Conservation (phyloP, 164 flowering plant species). For the Aristolochia californica region DNA sequence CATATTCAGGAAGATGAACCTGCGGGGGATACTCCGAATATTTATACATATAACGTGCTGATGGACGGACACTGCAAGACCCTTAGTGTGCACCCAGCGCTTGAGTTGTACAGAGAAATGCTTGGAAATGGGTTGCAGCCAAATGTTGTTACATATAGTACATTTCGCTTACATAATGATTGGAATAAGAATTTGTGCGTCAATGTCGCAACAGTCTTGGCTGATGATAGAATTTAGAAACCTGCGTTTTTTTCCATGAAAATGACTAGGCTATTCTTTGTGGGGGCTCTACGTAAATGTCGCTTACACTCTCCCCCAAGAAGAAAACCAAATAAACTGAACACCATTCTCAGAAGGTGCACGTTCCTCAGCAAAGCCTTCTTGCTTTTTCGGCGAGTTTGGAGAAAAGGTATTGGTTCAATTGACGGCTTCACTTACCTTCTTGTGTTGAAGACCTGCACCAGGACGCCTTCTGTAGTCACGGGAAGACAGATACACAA, state of each 20-base stretch:
- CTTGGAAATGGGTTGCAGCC: conserved; percentile 31
- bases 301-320: no score
- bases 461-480: conserved; percentile 7
- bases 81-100: conserved; percentile 22
- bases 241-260: no score
- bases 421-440: conserved; percentile 30
- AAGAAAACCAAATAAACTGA: no score
- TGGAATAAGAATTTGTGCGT: no score
- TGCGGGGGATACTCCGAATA: conserved; percentile 41
- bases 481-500: conserved; percentile 28
- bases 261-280: no score
- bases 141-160: conserved; percentile 47
- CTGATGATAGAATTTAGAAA: no score
- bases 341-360: no score
- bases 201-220: no score
- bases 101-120: conserved; percentile 43
- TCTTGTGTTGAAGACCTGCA: conserved; percentile 28
- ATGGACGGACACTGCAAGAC: conserved; percentile 60
- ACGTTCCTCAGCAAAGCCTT: not conserved
- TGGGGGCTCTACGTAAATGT: no score
- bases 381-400: conserved; percentile 6
- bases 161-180: no score
- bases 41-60: conserved; percentile 47
- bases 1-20: conserved; percentile 36
- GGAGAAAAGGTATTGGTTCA: conserved; percentile 13